Base-by-base conservation (phyloP, 2,329 filamentous ascomycete genomes). In the Incumbomyces delicatus region DNA sequence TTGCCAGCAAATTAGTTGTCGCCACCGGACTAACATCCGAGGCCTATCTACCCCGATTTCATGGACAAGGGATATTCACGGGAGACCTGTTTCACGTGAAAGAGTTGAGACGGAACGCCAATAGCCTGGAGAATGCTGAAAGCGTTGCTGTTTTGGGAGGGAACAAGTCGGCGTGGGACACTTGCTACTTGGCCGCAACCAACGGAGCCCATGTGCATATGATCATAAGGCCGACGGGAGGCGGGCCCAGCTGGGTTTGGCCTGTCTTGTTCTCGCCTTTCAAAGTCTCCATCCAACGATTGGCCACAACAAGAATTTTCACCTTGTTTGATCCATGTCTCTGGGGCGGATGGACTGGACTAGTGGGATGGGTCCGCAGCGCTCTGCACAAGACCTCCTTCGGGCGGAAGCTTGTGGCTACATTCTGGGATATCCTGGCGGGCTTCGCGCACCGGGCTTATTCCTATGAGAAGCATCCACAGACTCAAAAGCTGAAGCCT, bases 271-370 rank as follows among this genome's bases (percentile, higher is more conserved):
- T 5, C 78, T 95, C 34, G 87, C 88, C 61, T 95, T 96, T 84
- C n/a, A 81, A 81, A 60, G 74, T 73, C 48, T 79, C 77, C 73
- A 65, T 86, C 0, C 83, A 87, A 62, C 78, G 81, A 55, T 71
- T 87, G 3, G 73, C 82, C 3, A 74, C 76, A 29, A 82, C 77
- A 0, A 78, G 85, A 0, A 72, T 84, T 52, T 64, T 88, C 44
- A 83, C 78, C 1, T 87, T 81, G 79, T 79, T 89, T 62, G 81
- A 77, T 43, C 85, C 85, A 0, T 88, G 83, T 58, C 73, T 83
- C 12, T 89, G 82, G 80, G 81, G 80, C 3, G 68, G 71, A 1
- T 74, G 72, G 16, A 65, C 65, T 46, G 70, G 66, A 4, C 68
- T 61, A 35, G 13, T 29, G 13, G 58, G 59, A 8, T 57, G 54